A percentile compares a stretch with the other conserved stretches of the same genome.
phyloP scores from a whole-genome alignment of 139 green algal species.

The Parachlorella kessleri region DNA sequence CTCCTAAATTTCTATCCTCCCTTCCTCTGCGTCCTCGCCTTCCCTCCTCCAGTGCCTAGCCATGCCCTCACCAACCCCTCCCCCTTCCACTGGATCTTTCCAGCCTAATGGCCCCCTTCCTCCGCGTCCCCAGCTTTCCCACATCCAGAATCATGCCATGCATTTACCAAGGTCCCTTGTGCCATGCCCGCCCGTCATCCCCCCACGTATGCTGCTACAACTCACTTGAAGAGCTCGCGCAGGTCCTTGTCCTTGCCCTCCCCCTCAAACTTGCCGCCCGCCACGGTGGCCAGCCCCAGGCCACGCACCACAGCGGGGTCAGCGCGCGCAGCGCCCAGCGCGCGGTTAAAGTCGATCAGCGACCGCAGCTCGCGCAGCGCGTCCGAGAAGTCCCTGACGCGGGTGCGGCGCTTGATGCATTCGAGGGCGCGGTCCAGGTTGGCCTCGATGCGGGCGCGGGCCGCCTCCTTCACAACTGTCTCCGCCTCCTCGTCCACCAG shows the following conservation, averaged over 20 bases:
- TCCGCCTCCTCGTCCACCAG: slow-evolving; percentile 86
- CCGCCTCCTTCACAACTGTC: slow-evolving; percentile 64
- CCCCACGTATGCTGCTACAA: background rate
- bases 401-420: slow-evolving; percentile 59
- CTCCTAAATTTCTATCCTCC: too few relatives aligned
- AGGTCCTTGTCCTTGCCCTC: slow-evolving; percentile 46
- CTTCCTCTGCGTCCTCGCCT: too few relatives aligned
- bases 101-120: too few relatives aligned
- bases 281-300: slow-evolving; percentile 44
- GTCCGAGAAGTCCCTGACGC: slow-evolving; percentile 35
- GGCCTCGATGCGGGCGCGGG: slow-evolving; percentile 65
- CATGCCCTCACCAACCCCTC: too few relatives aligned
- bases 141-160: too few relatives aligned
- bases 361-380: slow-evolving; percentile 44
- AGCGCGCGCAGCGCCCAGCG: background rate
- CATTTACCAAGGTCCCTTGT: too few relatives aligned
- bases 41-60: too few relatives aligned
- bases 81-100: too few relatives aligned
- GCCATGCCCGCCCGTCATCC: background rate
- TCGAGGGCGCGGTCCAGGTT: slow-evolving; percentile 71
- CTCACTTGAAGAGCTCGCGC: slow-evolving; percentile 53
- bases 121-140: too few relatives aligned
- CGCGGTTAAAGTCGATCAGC: slow-evolving; percentile 56
- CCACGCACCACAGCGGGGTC: slow-evolving; percentile 44
- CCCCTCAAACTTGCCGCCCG: slow-evolving; percentile 33